Evolutionary conservation across 805 yeast genomes (phyloP).

Genomic region (Candida coquimbonensis): DNA sequence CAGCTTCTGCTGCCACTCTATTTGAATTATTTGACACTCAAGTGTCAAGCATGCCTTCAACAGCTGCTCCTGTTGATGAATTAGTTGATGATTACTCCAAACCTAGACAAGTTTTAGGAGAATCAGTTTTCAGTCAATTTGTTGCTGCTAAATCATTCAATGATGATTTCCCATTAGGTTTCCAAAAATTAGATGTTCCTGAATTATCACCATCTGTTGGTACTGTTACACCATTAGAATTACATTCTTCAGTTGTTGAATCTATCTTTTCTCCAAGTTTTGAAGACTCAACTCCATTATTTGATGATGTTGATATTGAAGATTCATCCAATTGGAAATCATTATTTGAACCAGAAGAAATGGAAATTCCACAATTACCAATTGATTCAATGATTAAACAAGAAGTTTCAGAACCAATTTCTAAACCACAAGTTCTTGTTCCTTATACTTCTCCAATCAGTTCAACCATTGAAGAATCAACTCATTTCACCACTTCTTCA

Average conservation of each 20-base stretch:
- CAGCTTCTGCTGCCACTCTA: slow-evolving; percentile 17
- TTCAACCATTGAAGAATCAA: neutral
- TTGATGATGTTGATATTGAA: slow-evolving; percentile 28
- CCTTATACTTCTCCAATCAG: slow-evolving; percentile 3
- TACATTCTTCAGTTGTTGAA: slow-evolving; percentile 60
- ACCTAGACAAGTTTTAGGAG: slow-evolving; percentile 25
- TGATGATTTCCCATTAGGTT: slow-evolving; percentile 18
- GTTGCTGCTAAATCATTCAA: slow-evolving; percentile 15
- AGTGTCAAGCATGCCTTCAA: slow-evolving; percentile 10
- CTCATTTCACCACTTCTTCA: slow-evolving; percentile 5
- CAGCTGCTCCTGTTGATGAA: slow-evolving; percentile 2
- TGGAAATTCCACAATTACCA: slow-evolving; percentile 25
- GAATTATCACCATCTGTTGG: slow-evolving; percentile 23
- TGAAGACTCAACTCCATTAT: slow-evolving; percentile 57
- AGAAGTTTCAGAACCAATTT: neutral
- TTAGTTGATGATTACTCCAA: slow-evolving; percentile 8
- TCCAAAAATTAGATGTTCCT: slow-evolving; percentile 17
- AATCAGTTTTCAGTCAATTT: slow-evolving; percentile 22
- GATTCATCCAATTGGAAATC: slow-evolving; percentile 53
- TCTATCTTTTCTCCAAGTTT: slow-evolving; percentile 34
- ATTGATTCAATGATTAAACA: neutral
- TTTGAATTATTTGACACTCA: slow-evolving; percentile 23
- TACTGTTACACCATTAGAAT: slow-evolving; percentile 42
- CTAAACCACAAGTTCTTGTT: neutral
- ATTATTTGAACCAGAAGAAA: slow-evolving; percentile 38